Evolutionary conservation across 371 early-diverging fungal genomes (phyloP), one percentile per base, ranked within the genome.

Genomic region (Saksenaea vasiformis): DNA sequence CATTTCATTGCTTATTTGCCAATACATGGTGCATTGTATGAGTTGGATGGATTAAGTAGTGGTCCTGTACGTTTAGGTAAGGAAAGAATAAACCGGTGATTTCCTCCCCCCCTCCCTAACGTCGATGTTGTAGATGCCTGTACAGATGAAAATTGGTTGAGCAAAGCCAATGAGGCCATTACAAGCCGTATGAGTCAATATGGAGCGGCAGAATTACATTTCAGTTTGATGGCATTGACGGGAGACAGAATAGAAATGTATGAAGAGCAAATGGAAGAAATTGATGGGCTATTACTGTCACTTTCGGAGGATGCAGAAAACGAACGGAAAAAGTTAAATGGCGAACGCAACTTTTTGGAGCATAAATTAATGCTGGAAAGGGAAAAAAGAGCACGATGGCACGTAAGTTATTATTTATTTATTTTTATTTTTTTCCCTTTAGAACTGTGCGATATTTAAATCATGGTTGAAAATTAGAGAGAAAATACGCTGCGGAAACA

Each of bases 1-100:
- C 97, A 97, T 66, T 97, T 96, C 69, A 87, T 95, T 61, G 85
- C 90, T 17, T 97, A 92, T 57, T 79, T 95, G 17, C 95, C 95
- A 4, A 78, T 91, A 19, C 78, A 87, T 57, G 95, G 93, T 1
- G 79, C 80, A 3, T 72, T 96, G 7, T 95, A 90, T 56, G 96
- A 97, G 76, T 73, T 96, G 57, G 97, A 97, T 68, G 97, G 97
- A 0, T 71, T 96, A 35, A 87, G 86, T 55, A 64, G 64, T n/a
- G 86, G 88, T 0, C 94, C 95, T 38, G 77, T 88, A 8, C 81
- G 87, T 63, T 72, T 85, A 44, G 91, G 87, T 76, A 77, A 56
- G 24, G 26, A 27, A 56, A n/a, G 1, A 44, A 24, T n/a, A 34
- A 59, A 24, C 35, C 5, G 19, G 26, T 19, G 15, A 4, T 9